Evolutionary conservation across 768 basidiomycete species (phyloP).

Genomic region (Imleria badia): DNA sequence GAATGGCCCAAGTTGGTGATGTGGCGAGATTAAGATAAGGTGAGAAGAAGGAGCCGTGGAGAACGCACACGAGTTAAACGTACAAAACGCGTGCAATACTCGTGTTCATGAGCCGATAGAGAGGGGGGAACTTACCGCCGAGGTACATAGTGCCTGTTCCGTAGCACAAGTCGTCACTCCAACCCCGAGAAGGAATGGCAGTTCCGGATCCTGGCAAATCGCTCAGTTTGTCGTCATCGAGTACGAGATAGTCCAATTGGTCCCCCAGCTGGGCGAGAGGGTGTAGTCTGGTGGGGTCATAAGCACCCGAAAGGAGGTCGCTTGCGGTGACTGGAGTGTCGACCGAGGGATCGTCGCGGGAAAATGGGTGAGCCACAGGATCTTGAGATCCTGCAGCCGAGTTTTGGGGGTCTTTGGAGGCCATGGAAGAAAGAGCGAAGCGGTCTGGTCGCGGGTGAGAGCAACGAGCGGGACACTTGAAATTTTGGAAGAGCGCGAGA

Average conservation of each 20-base stretch:
- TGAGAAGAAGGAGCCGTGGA: conserved; percentile 51
- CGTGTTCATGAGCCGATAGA: conserved; percentile 53
- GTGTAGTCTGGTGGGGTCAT: conserved; percentile 91
- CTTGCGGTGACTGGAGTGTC: conserved; percentile 74
- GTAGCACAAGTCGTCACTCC: conserved; percentile 99
- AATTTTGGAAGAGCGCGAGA: conserved; percentile 32
- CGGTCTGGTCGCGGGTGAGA: conserved; percentile 18
- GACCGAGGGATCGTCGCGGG: conserved; percentile 39
- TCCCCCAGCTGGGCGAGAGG: conserved; percentile 91
- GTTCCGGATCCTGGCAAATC: conserved; percentile 87
- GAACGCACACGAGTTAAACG: conserved; percentile 50
- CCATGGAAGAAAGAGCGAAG: conserved; percentile 24
- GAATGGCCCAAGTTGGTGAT: conserved; percentile 56
- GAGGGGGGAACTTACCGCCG: conserved; percentile 74
- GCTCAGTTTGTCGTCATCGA: conserved; percentile 95
- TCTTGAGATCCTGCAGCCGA: conserved; percentile 43
- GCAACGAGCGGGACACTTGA: conserved; percentile 20
- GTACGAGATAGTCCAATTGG: conserved; percentile 90
- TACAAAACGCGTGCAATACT: conserved; percentile 46
- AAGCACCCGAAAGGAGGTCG: conserved; percentile 82
- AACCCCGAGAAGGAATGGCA: conserved; percentile 92
- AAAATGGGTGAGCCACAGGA: conserved; percentile 46
- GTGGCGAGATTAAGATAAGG: conserved; percentile 63
- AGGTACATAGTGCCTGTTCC: conserved; percentile 99
- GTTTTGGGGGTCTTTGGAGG: conserved; percentile 25